Conservation (phyloP, 129 eudicot species). For the Scalesia atractyloides region DNA sequence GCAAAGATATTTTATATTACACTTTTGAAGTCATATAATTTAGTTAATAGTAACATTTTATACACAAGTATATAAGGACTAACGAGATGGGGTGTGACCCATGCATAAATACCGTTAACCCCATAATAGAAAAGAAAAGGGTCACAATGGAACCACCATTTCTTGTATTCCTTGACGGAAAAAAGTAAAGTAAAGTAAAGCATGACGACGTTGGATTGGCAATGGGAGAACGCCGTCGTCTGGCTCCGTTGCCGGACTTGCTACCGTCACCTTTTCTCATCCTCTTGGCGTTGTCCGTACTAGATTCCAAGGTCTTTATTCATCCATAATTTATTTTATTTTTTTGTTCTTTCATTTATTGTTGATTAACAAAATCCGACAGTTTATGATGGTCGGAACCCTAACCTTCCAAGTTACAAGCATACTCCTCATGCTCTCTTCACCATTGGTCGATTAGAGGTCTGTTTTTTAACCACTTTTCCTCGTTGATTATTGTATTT, state of each 20-base stretch:
- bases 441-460: constrained; percentile 90
- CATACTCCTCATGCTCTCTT: constrained; percentile 90
- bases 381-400: constrained; percentile 79
- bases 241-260: constrained; percentile 89
- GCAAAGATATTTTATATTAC: no score
- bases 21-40: no score
- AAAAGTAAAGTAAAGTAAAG: not conserved
- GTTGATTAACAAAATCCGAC: constrained; percentile 4
- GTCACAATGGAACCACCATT: not conserved
- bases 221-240: constrained; percentile 95
- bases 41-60: no score
- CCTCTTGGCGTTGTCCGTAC: constrained; percentile 99
- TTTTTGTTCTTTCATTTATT: not conserved
- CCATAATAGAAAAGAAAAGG: not conserved
- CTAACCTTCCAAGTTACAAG: constrained; percentile 68
- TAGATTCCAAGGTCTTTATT: constrained; percentile 94
- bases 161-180: not conserved
- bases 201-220: constrained; percentile 50
- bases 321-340: not conserved
- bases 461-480: not conserved
- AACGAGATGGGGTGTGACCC: no score
- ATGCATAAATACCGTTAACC: no score
- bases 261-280: constrained; percentile 81
- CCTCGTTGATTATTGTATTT: not conserved
- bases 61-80: no score